phyloP scores from a whole-genome alignment of 1,139 yeast species.

The Blastobotrys capitulatus region DNA sequence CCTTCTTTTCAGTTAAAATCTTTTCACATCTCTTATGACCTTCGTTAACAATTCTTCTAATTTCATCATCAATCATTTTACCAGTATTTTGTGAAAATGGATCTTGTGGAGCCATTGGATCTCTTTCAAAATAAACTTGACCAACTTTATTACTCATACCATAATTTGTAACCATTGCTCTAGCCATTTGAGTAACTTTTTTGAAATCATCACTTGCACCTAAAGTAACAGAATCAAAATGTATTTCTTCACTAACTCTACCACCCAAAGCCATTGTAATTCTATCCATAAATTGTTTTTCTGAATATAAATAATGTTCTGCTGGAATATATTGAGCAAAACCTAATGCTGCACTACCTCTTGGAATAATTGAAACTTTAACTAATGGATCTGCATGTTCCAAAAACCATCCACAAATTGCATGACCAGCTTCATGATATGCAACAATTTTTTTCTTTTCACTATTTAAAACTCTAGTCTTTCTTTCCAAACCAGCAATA shows the following conservation, averaged over 20 bases:
- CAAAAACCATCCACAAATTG: constrained; percentile 94
- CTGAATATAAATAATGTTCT: constrained; percentile 76
- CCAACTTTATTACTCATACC: constrained; percentile 92
- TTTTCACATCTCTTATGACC: constrained; percentile 67
- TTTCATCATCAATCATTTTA: constrained; percentile 72
- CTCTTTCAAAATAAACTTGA: constrained; percentile 67
- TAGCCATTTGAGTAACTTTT: constrained; percentile 93
- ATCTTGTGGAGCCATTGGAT: constrained; percentile 45
- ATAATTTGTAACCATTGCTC: constrained; percentile 81
- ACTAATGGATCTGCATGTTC: constrained; percentile 86
- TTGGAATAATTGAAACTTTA: constrained; percentile 92
- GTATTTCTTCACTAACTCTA: constrained; percentile 89
- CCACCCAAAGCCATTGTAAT: constrained; percentile 99
- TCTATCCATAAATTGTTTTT: constrained; percentile 74
- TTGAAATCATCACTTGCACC: constrained; percentile 97
- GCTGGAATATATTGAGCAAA: constrained; percentile 97
- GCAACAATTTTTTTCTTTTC: constrained; percentile 90
- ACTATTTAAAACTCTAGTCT: constrained; percentile 71
- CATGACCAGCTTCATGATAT: constrained; percentile 98
- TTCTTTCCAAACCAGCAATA: constrained; percentile 92
- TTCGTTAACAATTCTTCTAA: constrained; percentile 71
- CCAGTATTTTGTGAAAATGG: constrained; percentile 91
- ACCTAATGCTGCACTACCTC: constrained; percentile 97
- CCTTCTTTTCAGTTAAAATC: constrained; percentile 62
- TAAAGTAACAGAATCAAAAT: constrained; percentile 83